Base-by-base conservation (phyloP, 2,329 filamentous ascomycete genomes). In the Dactylellina parvicollis region DNA sequence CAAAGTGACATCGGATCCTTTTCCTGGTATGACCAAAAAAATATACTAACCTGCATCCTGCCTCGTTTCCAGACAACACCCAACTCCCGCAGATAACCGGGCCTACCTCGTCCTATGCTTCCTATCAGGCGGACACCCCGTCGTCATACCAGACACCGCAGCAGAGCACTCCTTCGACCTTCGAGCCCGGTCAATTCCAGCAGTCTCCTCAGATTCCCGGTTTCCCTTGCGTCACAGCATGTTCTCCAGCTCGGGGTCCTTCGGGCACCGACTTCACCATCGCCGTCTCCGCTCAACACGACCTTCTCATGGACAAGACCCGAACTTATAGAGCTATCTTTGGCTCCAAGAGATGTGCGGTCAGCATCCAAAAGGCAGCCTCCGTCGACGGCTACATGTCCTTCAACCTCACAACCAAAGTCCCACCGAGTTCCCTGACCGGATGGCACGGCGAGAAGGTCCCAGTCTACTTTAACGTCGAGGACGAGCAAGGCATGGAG, bases 251-350 rank as follows among this genome's bases (percentile, higher is more conserved):
- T 46, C 84, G 86, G 78, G 93, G 92, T 44, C 81, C 84, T 32
- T 85, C 86, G 78, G 90, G 90, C 60, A 90, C 89, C 18, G 88
- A 88, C 77, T 83, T 96, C 8, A 85, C 86, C 71, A 84, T 96
- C 75, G 89, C 91, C 79, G 86, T 96, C 28, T 88, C 89, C 57
- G 89, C 90, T 91, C 91, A 82, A 90, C 96, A 78, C 82, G 96
- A 72, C 66, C 86, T 88, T 80, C 85, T 84, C 30, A 85, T 84
- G 69, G 85, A 83, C 56, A 71, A 61, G 42, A 79, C 83, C 61
- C 83, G 85, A 1, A 84, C 84, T 55, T 88, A 91, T 78, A 89
- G 83, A 75, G 81, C 96, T 61, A 86, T 89, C 49, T 96, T 96
- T 80, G 92, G 92, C n/a, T 85, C 86, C n/a, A 87, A 90, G 77